These are phyloP conservation scores for Podaxis sp. DNA, from an alignment of 768 basidiomycete genomes.

Conservation along the genomic window DNA sequence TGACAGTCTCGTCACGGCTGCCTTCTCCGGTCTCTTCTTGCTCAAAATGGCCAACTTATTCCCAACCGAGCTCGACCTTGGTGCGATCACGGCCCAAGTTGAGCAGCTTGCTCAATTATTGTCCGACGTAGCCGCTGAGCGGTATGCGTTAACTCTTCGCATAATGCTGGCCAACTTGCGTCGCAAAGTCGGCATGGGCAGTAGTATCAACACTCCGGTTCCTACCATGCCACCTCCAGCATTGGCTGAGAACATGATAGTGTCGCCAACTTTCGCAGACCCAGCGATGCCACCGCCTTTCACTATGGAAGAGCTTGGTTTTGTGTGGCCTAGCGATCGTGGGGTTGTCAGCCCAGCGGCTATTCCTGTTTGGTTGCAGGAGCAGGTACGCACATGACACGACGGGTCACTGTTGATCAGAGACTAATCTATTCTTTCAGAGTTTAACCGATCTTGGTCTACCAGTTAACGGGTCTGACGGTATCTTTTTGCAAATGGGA, in stretches of 20 bases:
- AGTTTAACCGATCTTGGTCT: slow-evolving; percentile 86
- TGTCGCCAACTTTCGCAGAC: slow-evolving; percentile 57
- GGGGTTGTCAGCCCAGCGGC: slow-evolving; percentile 74
- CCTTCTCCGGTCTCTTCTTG: slow-evolving; percentile 88
- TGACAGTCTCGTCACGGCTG: slow-evolving; percentile 87
- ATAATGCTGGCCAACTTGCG: slow-evolving; percentile 93
- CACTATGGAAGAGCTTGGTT: slow-evolving; percentile 84
- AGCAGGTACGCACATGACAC: slow-evolving; percentile 57
- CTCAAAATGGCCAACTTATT: slow-evolving; percentile 95
- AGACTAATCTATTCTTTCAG: slow-evolving; percentile 36
- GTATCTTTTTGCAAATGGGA: slow-evolving; percentile 78
- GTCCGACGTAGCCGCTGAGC: slow-evolving; percentile 91
- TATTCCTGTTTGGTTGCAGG: slow-evolving; percentile 91
- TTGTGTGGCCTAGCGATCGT: slow-evolving; percentile 64
- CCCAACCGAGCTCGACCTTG: slow-evolving; percentile 79
- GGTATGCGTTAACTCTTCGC: slow-evolving; percentile 83
- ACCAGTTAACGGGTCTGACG: slow-evolving; percentile 89
- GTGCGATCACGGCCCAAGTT: slow-evolving; percentile 76
- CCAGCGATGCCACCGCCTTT: slow-evolving; percentile 58
- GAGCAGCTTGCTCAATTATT: slow-evolving; percentile 88
- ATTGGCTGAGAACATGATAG: slow-evolving; percentile 56
- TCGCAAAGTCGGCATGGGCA: slow-evolving; percentile 75
- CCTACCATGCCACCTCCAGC: slow-evolving; percentile 52
- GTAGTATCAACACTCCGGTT: slow-evolving; percentile 44
- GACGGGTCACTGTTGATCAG: neutral